Base-by-base conservation (phyloP, 129 eudicot genomes). In the Pittosporum tobira region DNA sequence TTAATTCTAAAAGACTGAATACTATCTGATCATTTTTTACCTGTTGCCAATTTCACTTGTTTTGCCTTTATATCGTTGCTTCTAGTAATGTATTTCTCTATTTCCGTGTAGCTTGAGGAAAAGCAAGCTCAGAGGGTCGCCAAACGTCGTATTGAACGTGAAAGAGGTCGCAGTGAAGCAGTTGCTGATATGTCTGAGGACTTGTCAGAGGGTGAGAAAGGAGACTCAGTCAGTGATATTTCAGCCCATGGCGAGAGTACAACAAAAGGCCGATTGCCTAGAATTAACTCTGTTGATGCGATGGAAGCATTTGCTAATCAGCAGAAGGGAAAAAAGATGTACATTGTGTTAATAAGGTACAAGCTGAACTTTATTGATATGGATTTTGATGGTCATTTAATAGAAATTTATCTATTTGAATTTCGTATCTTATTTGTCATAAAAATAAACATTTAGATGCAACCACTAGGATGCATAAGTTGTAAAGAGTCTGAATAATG, bases 111-210 rank as follows among this genome's bases (percentile, higher is more conserved):
- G 99, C 94, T 93, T 54, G 99, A 93, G 85, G 81, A 80, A 19
- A 90, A 87, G 85, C 71, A 61, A 66, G 94, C 94, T 49, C 94
- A 81, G 68, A 77, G 99, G 76, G 55, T 64, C 66, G 76, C 87
- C 22, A 91, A 78, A 69, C 95, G 95, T 43, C 94, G 78, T 10
- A 72, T 83, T 57, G 98, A 91, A 76, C 94, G 83, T 25, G 99
- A 93, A 74, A 79, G 77, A 61, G 99, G 99, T 53, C 96, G 96
- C 49, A 78, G 78, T 64, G 99, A 93, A 75, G 99, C 99, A 49
- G 94, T 88, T 59, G 99, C 99, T 51, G 99, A 93, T 71, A 87
- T 93, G 99, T 93, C 96, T 1, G 99, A 93, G 68, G 99, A 93
- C 70, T 70, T 93, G 51, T 93, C 99, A 0, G 99, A 93, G 76